Evolutionary conservation across 2,329 filamentous ascomycete species (phyloP).

Genomic region (Madurella mycetomatis): DNA sequence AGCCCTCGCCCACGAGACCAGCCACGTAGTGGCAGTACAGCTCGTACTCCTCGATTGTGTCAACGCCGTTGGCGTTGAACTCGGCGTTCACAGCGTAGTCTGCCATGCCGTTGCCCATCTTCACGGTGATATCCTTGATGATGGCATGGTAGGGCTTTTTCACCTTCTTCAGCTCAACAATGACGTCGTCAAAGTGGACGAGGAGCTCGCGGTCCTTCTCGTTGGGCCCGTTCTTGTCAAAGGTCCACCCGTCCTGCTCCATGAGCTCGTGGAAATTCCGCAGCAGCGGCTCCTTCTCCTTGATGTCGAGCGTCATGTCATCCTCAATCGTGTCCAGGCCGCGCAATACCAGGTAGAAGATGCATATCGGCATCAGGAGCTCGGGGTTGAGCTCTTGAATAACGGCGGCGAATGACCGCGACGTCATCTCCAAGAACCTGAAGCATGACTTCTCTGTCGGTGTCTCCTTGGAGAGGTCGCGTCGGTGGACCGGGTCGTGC

Average conservation of each 20-base stretch:
- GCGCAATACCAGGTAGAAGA: slow-evolving; percentile 91
- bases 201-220: slow-evolving; percentile 93
- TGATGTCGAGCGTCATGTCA: slow-evolving; percentile 85
- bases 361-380: slow-evolving; percentile 77
- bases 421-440: slow-evolving; percentile 78
- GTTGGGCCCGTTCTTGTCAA: slow-evolving; percentile 75
- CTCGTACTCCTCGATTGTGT: slow-evolving; percentile 86
- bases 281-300: slow-evolving; percentile 79
- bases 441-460: slow-evolving; percentile 77
- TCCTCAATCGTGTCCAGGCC: slow-evolving; percentile 98
- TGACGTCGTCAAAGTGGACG: slow-evolving; percentile 84
- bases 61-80: slow-evolving; percentile 72
- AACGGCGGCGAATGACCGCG: slow-evolving; percentile 86
- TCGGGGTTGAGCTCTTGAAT: slow-evolving; percentile 96
- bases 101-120: slow-evolving; percentile 99
- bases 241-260: slow-evolving; percentile 85
- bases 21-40: slow-evolving; percentile 97
- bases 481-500: slow-evolving; percentile 89
- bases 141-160: slow-evolving; percentile 80
- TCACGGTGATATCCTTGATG: slow-evolving; percentile 85
- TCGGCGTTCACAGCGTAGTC: slow-evolving; percentile 87
- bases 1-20: slow-evolving; percentile 92
- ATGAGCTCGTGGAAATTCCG: slow-evolving; percentile 76
- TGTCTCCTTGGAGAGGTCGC: slow-evolving; percentile 71
- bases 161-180: slow-evolving; percentile 81